These are phyloP conservation scores for Vicia sativa DNA, from an alignment of 306 rosid species.

Conservation along the genomic window DNA sequence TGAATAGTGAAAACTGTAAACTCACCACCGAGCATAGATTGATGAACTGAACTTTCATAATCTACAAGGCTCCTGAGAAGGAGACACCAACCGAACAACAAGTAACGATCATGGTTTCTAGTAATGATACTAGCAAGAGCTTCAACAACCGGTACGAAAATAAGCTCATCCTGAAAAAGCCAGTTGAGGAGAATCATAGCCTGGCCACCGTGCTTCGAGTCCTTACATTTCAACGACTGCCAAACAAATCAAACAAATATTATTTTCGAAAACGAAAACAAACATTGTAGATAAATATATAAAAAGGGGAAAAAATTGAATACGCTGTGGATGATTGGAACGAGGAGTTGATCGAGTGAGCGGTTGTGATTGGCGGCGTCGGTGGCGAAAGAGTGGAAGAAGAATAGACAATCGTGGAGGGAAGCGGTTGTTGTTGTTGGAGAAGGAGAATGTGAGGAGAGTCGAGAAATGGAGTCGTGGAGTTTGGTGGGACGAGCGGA, in stretches of 20 bases:
- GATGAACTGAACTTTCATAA: conserved; percentile 49
- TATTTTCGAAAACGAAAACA: not conserved
- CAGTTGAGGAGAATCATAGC: conserved; percentile 70
- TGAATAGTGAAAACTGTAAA: not conserved
- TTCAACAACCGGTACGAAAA: conserved; percentile 54
- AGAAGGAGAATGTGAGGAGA: conserved; percentile 45
- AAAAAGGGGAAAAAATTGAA: not conserved
- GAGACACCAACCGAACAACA: conserved; percentile 83
- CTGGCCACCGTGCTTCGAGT: conserved; percentile 67
- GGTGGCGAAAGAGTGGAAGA: conserved; percentile 66
- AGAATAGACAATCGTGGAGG: conserved; percentile 69
- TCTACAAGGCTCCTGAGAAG: conserved; percentile 68
- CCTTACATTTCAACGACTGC: conserved; percentile 66
- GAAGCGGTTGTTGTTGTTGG: conserved; percentile 52
- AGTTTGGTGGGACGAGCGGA: conserved; percentile 70
- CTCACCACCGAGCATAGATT: conserved; percentile 59
- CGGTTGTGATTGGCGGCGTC: conserved; percentile 49
- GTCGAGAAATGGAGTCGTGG: conserved; percentile 63
- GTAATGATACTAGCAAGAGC: conserved; percentile 57
- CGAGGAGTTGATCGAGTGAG: conserved; percentile 51
- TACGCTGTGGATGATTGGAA: conserved; percentile 80
- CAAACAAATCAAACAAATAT: not conserved
- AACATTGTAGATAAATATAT: not conserved
- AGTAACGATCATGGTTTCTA: conserved; percentile 65
- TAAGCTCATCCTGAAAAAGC: conserved; percentile 73